phyloP scores from a whole-genome alignment of 192 early-diverging fungal genomes.

The Backusella liffmaniae region DNA sequence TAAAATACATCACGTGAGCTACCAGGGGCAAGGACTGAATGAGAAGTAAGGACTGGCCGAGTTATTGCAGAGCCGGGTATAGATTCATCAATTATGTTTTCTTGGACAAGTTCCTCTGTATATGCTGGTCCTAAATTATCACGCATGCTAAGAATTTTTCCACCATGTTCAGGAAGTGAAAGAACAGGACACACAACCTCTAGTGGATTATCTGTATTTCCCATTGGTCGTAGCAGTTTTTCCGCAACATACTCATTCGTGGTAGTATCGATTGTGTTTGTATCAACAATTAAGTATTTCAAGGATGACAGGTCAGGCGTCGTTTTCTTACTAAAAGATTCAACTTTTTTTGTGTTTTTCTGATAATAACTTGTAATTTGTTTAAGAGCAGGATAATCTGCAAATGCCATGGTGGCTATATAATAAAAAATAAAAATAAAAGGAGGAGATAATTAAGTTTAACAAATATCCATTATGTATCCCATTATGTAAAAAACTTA shows the following conservation, averaged over 20 bases:
- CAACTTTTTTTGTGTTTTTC: conserved; percentile 51
- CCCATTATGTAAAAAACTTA: conserved; percentile 24
- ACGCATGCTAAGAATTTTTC: conserved; percentile 70
- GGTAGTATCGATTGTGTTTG: conserved; percentile 58
- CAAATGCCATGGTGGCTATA: conserved; percentile 62
- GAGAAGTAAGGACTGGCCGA: background rate
- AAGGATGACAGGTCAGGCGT: conserved; percentile 56
- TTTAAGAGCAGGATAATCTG: conserved; percentile 68
- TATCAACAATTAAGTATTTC: conserved; percentile 63
- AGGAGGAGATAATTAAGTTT: background rate
- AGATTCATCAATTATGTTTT: conserved; percentile 11
- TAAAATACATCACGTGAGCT: conserved; percentile 47
- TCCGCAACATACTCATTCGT: conserved; percentile 51
- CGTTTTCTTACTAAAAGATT: conserved; percentile 54
- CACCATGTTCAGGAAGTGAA: conserved; percentile 74
- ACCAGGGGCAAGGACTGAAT: conserved; percentile 18
- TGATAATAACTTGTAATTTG: conserved; percentile 55
- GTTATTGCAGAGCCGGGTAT: background rate
- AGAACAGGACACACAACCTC: conserved; percentile 63
- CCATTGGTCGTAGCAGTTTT: conserved; percentile 44
- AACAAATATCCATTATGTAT: background rate
- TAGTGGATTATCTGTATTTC: conserved; percentile 38
- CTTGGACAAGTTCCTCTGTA: conserved; percentile 25
- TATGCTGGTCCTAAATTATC: conserved; percentile 53
- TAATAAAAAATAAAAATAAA: background rate